Base-by-base conservation (phyloP, 2,329 filamentous ascomycete genomes). In the Proliferodiscus dingleyae region DNA sequence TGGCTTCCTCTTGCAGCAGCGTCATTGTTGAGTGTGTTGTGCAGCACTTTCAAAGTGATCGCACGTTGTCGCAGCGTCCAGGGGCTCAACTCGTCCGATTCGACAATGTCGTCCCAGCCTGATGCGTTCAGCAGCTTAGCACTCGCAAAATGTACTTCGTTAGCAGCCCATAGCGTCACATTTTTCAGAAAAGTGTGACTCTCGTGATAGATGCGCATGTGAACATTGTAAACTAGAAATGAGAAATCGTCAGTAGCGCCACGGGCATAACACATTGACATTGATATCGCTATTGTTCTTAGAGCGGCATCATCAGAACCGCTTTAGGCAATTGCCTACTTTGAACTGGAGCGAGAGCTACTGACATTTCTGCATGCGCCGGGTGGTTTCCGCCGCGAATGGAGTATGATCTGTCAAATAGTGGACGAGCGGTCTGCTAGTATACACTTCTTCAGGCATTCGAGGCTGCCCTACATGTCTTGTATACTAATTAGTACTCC, bases 281-380 rank as follows among this genome's bases (percentile, higher is more conserved):
- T n/a, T n/a, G n/a, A n/a, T n/a, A n/a, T n/a, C n/a, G n/a, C n/a
- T n/a, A n/a, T n/a, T n/a, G n/a, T n/a, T n/a, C n/a, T n/a, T n/a
- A n/a, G n/a, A n/a, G n/a, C n/a, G n/a, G 13, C 7, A 28, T 7
- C 26, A 28, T 28, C 7, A 28, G 26, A 28, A 28, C 7, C 5
- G 19, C 5, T 18, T 34, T 13, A 34, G n/a, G 30, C 39, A 43
- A 36, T 8, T 34, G 40, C 40, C 18, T n/a, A 10, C 15, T 15
- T 36, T 11, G 18, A 24, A 11, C 23, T n/a, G 13, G 5, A 36
- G 18, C 16, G 19, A n/a, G n/a, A n/a, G n/a, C n/a, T 21, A 26
- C 40, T 36, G 4, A 43, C 40, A 43, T 21, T 24, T 43, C 29
- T 43, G 40, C 40, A 43, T 43, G 18, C 40, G 40, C 19, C 29